Base-by-base conservation (phyloP, 805 yeast genomes). In the Sungouiozyma intestinalis region DNA sequence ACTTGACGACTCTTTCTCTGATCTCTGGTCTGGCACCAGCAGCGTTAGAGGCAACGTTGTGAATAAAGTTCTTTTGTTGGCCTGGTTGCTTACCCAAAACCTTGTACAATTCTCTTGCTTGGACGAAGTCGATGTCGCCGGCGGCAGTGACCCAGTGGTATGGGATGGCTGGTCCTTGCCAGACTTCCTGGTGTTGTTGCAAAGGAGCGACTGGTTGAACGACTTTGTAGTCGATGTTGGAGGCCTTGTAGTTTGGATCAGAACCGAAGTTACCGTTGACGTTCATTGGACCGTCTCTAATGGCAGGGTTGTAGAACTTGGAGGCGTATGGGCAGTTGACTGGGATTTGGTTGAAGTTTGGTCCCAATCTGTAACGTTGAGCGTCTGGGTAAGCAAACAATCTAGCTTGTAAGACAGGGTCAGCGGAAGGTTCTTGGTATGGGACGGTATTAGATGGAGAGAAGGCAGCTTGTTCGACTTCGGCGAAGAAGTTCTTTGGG, bases 381-480 rank as follows among this genome's bases (percentile, higher is more conserved):
- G 94, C 84, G 63, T 84, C 94, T 41, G 88, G 79, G 66, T 84
- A 84, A 1, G 90, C 80, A 63, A 81, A 84, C 54, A 84, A 68
- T 66, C 94, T 75, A 9, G 87, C 76, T 62, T 84, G 92, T 56
- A 84, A 69, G 31, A 84, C 90, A 2, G 94, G 94, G 58, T 84
- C 94, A 44, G 85, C 85, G 32, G 85, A 77, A 15, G 90, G 74
- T 63, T 82, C 87, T 68, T 80, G 78, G 53, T 84, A 83, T 38
- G 92, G 92, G 31, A 83, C 82, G n/a, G 85, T 75, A 63, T 82
- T 85, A 14, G 87, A 77, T 46, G 94, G 94, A 2, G 88, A 77
- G 62, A 84, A 84, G 1, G 94, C 94, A 47, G 80, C 83, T 60
- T 84, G 92, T 63, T 84, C 94, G 44, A 82, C 74, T 62, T 84